phyloP scores from a whole-genome alignment of 352 stramenopile genomes.

The Pilasporangium apinafurcum region DNA sequence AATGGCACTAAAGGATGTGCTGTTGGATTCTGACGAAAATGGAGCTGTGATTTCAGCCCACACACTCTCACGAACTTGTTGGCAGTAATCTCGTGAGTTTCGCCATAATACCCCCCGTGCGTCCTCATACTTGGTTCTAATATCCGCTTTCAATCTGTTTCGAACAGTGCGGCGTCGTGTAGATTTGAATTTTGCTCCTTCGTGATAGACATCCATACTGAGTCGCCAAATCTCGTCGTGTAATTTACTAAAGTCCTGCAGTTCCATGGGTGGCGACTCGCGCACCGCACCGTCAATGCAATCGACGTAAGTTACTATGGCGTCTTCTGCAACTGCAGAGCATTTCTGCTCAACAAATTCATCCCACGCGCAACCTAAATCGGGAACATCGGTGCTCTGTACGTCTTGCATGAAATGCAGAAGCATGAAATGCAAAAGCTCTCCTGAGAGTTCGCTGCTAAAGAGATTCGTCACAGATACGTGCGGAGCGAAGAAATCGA shows the following conservation, averaged over 20 bases:
- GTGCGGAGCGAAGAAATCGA: constrained; percentile 22
- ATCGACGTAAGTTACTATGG: constrained; percentile 65
- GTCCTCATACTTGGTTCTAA: constrained; percentile 29
- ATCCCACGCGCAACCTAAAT: constrained; percentile 63
- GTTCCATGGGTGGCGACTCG: constrained; percentile 54
- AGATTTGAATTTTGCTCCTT: constrained; percentile 28
- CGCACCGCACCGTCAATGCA: constrained; percentile 54
- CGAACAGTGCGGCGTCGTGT: constrained; percentile 37
- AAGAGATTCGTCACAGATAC: constrained; percentile 61
- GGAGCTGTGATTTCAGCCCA: constrained; percentile 20
- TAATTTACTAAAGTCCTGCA: constrained; percentile 54
- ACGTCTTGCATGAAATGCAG: constrained; percentile 19
- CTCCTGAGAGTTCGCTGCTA: constrained; percentile 45
- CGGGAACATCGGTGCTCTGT: constrained; percentile 21
- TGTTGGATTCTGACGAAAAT: neutral
- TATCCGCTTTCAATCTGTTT: constrained; percentile 37
- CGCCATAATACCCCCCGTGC: constrained; percentile 27
- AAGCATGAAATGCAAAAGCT: constrained; percentile 39
- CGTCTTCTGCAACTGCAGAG: constrained; percentile 39
- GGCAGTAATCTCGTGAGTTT: constrained; percentile 47
- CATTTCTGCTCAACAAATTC: constrained; percentile 58
- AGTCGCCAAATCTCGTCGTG: constrained; percentile 68
- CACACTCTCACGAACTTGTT: constrained; percentile 23
- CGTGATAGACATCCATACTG: constrained; percentile 63
- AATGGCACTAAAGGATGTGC: constrained; percentile 26